Evolutionary conservation across 2,329 filamentous ascomycete genomes (phyloP), one percentile per base, ranked within the genome.

Genomic region (Talaromyces sp.): DNA sequence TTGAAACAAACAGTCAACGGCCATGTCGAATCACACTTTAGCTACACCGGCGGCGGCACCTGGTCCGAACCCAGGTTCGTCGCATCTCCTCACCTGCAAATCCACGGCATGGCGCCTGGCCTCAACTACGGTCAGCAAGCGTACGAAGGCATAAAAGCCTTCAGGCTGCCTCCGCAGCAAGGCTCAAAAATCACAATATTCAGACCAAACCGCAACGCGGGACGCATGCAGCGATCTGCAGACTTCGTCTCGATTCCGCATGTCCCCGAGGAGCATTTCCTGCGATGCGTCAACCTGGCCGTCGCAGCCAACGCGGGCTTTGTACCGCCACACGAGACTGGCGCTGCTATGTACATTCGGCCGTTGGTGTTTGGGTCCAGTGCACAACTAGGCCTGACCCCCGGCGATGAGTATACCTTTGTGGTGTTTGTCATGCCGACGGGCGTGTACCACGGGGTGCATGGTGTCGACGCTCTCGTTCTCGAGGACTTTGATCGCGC

Each of bases 111-210:
- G 91, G 89, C 93, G 0, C 93, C 95, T 0, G 94, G 87, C 51
- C 86, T 98, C 67, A 99, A 99, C 83, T 99, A 99, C 76, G 92
- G 94, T 62, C 92, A 96, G 74, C 95, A 98, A 80, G 94, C 92
- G 70, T 99, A 96, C 82, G 95, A 99, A 76, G 95, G 95, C n/a
- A 87, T 98, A 75, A 98, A 98, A 78, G 93, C 94, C 60, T 97
- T 97, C 84, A 92, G 94, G 65, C 73, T 75, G 60, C 81, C 84
- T 62, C 86, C 44, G 3, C n/a, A 47, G 42, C 44, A 89, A 75
- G 74, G 82, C 63, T 78, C 79, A 12, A 62, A 59, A 18, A 93
- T 98, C 79, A 86, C 87, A 73, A 86, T 98, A 75, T 98, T 98
- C 86, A 89, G 94, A 4, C 91, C 94, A 0, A 84, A 88, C 71